Conservation (phyloP, 192 early-diverging fungal genomes). For the Funneliformis mosseae region DNA sequence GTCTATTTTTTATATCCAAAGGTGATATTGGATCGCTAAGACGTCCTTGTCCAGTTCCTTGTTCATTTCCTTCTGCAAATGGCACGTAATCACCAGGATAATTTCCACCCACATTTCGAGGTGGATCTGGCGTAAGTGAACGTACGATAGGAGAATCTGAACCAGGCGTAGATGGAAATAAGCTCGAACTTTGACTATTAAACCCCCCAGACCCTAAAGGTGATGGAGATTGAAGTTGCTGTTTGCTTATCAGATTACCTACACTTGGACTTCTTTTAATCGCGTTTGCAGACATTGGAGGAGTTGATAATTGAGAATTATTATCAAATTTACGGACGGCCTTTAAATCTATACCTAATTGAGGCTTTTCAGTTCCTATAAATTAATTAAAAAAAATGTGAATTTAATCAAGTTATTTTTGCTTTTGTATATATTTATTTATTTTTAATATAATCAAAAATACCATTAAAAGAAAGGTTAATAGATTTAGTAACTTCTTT, state of each 20-base stretch:
- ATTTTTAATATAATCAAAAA: not conserved
- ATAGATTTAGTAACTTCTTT: constrained; percentile 2
- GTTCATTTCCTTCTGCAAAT: not conserved
- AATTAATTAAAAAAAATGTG: not conserved
- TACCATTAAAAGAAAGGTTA: constrained; percentile 16
- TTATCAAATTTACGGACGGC: not conserved
- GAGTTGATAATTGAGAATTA: not conserved
- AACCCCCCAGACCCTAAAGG: not conserved
- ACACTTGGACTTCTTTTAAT: not conserved
- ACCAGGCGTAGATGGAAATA: not conserved
- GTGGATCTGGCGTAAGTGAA: not conserved
- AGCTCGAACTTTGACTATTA: not conserved
- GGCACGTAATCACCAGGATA: not conserved
- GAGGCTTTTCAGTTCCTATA: constrained; percentile 4
- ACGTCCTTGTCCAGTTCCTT: not conserved
- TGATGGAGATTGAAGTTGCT: not conserved
- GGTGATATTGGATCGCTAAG: not conserved
- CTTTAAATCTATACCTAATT: not conserved
- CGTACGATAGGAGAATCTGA: not conserved
- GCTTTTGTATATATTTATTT: not conserved
- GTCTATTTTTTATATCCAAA: not conserved
- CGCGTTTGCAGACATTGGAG: not conserved
- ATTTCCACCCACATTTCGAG: not conserved
- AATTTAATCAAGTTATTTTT: not conserved
- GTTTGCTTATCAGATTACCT: not conserved